Evolutionary conservation across 371 early-diverging fungal genomes (phyloP).

Genomic region (Funneliformis caledonium): DNA sequence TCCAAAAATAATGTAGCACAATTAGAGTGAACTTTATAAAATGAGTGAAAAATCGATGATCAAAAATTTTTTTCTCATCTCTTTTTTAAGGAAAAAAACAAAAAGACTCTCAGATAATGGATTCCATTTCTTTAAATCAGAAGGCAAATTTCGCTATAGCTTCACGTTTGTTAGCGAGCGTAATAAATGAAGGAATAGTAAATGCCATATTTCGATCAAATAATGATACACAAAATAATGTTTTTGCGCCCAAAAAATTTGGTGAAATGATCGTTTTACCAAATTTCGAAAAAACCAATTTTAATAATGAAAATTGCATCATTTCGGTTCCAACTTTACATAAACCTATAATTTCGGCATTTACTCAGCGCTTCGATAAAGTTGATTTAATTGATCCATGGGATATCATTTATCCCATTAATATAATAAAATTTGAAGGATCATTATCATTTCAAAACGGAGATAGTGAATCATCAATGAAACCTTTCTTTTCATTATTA

Average conservation of each 20-base stretch:
- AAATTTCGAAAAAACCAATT: background rate
- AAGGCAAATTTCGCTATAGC: slow-evolving; percentile 54
- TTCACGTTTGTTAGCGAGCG: slow-evolving; percentile 63
- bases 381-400: slow-evolving; percentile 34
- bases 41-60: too few relatives aligned
- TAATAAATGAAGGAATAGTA: slow-evolving; percentile 63
- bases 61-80: too few relatives aligned
- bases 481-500: background rate
- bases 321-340: background rate
- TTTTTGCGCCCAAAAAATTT: background rate
- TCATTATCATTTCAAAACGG: background rate
- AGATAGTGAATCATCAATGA: background rate
- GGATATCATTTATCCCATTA: background rate
- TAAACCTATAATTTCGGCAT: background rate
- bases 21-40: too few relatives aligned
- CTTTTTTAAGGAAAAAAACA: too few relatives aligned
- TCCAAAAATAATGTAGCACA: too few relatives aligned
- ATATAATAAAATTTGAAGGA: background rate
- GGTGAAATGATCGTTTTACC: background rate
- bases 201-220: slow-evolving; percentile 48
- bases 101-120: background rate
- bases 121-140: background rate
- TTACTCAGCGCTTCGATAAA: background rate
- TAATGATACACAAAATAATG: background rate
- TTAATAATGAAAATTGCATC: slow-evolving; percentile 10